Conservation (phyloP, 805 yeast genomes). For the Ogataea pilisensis region DNA sequence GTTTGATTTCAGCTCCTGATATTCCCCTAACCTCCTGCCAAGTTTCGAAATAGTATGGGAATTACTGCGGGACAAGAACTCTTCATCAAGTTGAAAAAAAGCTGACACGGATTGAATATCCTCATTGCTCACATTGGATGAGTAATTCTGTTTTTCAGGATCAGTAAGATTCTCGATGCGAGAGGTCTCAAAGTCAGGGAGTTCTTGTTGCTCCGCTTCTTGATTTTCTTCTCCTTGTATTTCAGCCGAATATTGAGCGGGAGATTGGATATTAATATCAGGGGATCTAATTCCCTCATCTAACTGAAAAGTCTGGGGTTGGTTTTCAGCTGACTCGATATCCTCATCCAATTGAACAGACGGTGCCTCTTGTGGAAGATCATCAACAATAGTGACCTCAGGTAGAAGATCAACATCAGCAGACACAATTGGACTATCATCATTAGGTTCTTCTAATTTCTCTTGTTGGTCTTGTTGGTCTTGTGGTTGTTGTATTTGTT, state of each 20-base stretch:
- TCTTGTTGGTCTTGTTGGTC: too few relatives aligned
- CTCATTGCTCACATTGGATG: background rate
- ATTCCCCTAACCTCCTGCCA: constrained; percentile 29
- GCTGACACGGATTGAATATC: constrained; percentile 27
- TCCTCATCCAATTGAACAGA: background rate
- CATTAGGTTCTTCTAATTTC: too few relatives aligned
- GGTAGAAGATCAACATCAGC: too few relatives aligned
- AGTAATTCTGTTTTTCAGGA: background rate
- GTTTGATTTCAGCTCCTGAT: constrained; percentile 35
- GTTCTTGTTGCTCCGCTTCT: background rate
- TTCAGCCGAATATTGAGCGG: background rate
- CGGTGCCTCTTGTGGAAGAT: background rate
- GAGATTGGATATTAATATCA: too few relatives aligned
- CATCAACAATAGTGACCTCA: background rate
- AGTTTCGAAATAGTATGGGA: constrained; percentile 24
- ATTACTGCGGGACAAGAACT: constrained; percentile 21
- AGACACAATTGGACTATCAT: too few relatives aligned
- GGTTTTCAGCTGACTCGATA: constrained; percentile 2
- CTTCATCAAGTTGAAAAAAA: constrained; percentile 30
- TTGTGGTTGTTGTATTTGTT: too few relatives aligned
- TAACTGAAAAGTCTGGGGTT: background rate
- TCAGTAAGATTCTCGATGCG: background rate
- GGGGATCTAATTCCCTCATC: background rate
- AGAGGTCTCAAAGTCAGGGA: constrained; percentile 1
- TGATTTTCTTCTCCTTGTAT: background rate